Evolutionary conservation across 1,284 basidiomycete genomes (phyloP), one percentile per base, ranked within the genome.

Genomic region (Austroboletus novae-zelandiae): DNA sequence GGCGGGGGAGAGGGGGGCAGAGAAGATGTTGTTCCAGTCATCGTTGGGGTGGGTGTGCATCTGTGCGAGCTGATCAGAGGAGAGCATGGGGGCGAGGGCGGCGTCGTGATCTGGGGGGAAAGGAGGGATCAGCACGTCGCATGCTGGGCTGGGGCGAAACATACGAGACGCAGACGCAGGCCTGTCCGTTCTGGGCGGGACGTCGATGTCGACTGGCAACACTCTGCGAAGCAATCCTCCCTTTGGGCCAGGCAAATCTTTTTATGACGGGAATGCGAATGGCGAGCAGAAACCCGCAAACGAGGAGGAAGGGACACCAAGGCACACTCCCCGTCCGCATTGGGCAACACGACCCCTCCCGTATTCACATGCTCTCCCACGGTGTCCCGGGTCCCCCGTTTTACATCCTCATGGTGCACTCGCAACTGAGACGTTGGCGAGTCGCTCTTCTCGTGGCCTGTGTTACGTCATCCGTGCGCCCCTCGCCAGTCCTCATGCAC

Each of bases 11-110:
- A 85, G 69, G 1, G 84, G 82, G 9, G 74, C 61, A 32, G 82
- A 73, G 59, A 86, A 82, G 18, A 86, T 53, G 56, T 71, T 69
- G 42, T 63, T 67, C 83, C 84, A 86, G 52, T 84, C 80, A 40
- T 72, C 67, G 54, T 55, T 65, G 27, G 69, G 61, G 45, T 72
- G 48, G 35, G 70, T 48, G 7, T 70, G 66, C 55, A 65, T 65
- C 39, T 62, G 48, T 55, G 58, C 53, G 51, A 67, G 60, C n/a
- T 54, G 52, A 57, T 60, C 55, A 45, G 49, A 56, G 43, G 54
- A 56, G 41, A 56, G 56, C 53, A 58, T 56, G 32, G 23, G 13
- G 15, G 9, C 10, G n/a, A 15, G 4, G 37, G 29, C 13, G 35
- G 2, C 8, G 37, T 40, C n/a, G 40, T 39, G 55, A 49, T 57